These are phyloP conservation scores for Kwoniella sp. DNA, from an alignment of 768 basidiomycete species.

Conservation along the genomic window DNA sequence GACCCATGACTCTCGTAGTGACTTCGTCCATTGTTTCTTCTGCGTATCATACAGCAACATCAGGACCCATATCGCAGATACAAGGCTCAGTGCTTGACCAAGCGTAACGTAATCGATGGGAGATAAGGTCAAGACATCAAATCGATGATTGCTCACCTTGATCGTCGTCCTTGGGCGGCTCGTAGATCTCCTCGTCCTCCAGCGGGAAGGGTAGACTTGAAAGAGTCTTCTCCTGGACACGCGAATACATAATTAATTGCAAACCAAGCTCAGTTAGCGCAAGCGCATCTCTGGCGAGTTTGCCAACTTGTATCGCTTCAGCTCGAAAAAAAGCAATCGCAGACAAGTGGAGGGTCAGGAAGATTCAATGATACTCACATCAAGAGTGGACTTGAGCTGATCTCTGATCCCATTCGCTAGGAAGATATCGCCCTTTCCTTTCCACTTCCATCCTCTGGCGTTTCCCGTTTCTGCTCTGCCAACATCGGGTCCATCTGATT, in stretches of 20 bases:
- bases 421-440: constrained; percentile 52
- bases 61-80: constrained; percentile 4
- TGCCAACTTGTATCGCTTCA: too few species aligned
- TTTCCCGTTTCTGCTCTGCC: not conserved
- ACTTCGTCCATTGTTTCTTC: constrained; percentile 52
- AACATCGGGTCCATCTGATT: not conserved
- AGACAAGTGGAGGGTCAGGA: too few species aligned
- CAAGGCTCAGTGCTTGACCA: not conserved
- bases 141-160: constrained; percentile 24
- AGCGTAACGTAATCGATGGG: not conserved
- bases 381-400: constrained; percentile 27
- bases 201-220: constrained; percentile 47
- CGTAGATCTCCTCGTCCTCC: constrained; percentile 53
- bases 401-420: constrained; percentile 44
- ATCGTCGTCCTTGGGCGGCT: constrained; percentile 49
- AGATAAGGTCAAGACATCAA: not conserved
- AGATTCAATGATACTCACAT: constrained; percentile 32
- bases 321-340: too few species aligned
- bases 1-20: constrained; percentile 40
- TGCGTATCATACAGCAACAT: constrained; percentile 13
- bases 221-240: constrained; percentile 25
- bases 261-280: not conserved
- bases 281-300: too few species aligned
- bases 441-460: not conserved
- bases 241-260: too few species aligned